Evolutionary conservation across 805 yeast species (phyloP), one percentile per base, ranked within the genome.

Genomic region (Ogataea degrootiae): DNA sequence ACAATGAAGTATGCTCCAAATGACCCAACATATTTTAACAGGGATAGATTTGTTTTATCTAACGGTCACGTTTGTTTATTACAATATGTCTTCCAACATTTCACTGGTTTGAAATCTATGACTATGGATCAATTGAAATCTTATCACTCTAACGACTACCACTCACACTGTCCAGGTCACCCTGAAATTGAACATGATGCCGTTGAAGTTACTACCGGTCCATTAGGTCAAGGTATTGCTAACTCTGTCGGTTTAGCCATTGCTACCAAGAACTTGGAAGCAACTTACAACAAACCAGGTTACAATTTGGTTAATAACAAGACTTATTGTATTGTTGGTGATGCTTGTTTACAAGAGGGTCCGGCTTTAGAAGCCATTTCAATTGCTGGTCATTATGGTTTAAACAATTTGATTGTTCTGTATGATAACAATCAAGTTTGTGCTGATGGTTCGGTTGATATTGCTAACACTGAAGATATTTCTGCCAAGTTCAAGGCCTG

Each of bases 291-390:
- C 85, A 88, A 87, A 77, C 95, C 96, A 58, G 87, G 77, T 63
- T 80, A 70, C 70, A 73, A 78, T 41, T 58, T 92, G 49, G 77
- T 90, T 49, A 85, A 87, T 75, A 79, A 82, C 70, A 80, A 75
- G 78, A 82, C 89, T 51, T 92, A 82, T 74, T 71, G 72, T 60
- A 83, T 92, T 74, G 73, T 91, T 53, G 99, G 99, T 74, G 99
- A 92, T 62, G 99, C 98, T 60, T 92, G 99, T 77, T 76, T 92
- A 76, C 86, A 85, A 87, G 99, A 92, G 77, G 99, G 99, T 80
- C 88, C 92, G 53, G 80, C 97, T 51, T 80, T 92, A 49, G 99
- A 92, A 77, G 92, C 97, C 47, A 79, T 80, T 56, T 92, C 99
- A 33, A 71, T 91, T 51, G 99, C 99, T 55, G 99, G 99, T 63